phyloP scores from a whole-genome alignment of 106 monocot genomes.

The Chionographis japonica region DNA sequence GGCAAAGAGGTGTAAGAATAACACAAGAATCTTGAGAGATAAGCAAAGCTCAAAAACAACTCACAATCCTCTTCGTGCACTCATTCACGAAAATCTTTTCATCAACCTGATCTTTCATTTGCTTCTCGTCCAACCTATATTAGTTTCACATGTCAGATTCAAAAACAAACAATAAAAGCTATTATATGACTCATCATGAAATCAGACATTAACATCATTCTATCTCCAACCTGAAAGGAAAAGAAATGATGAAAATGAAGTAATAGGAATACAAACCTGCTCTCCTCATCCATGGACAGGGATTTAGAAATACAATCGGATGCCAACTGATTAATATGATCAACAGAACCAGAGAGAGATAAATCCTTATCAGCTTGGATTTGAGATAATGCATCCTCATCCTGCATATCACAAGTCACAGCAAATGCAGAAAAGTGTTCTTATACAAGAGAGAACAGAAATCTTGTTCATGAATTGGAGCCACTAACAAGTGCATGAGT shows the following conservation, averaged over 20 bases:
- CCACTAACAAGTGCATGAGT: too few species aligned
- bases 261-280: constrained; percentile 25
- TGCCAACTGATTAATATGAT: constrained; percentile 4
- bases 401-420: constrained; percentile 20
- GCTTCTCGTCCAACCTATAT: constrained; percentile 35
- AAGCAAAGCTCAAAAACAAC: constrained; percentile 5
- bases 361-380: constrained; percentile 23
- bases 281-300: constrained; percentile 10
- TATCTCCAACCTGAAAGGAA: neutral
- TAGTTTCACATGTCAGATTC: constrained; percentile 7
- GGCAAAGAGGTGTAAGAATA: neutral
- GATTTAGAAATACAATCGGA: constrained; percentile 16
- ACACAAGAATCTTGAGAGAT: neutral
- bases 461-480: too few species aligned
- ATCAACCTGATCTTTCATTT: constrained; percentile 22
- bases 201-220: neutral
- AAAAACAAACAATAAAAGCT: neutral
- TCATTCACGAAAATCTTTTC: constrained; percentile 21
- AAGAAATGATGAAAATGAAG: neutral
- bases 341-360: constrained; percentile 2
- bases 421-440: neutral
- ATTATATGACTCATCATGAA: neutral
- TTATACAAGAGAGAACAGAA: too few species aligned
- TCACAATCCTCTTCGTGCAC: constrained; percentile 15
- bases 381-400: constrained; percentile 21